Evolutionary conservation across 306 rosid species (phyloP).

Genomic region (Mimosa pudica): DNA sequence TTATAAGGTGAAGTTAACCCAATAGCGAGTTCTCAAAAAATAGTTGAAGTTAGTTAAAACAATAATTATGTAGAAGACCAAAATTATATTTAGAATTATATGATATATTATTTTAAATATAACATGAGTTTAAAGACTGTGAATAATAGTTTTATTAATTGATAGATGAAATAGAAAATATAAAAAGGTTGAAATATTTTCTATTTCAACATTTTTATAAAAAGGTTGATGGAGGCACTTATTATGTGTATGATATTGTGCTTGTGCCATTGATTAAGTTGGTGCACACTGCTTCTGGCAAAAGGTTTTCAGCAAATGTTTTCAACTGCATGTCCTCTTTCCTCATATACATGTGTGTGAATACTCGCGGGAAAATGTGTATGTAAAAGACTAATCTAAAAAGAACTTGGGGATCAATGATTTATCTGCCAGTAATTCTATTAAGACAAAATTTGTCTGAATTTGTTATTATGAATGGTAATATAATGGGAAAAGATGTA

Average conservation of each 20-base stretch:
- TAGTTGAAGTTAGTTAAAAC: no score
- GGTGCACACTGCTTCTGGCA: background rate
- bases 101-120: no score
- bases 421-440: background rate
- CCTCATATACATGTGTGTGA: background rate
- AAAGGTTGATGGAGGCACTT: no score
- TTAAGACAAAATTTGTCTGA: background rate
- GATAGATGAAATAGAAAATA: background rate
- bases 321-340: background rate
- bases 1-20: no score
- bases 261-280: background rate
- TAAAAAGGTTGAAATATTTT: background rate
- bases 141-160: no score
- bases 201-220: no score
- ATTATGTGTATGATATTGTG: background rate
- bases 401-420: background rate
- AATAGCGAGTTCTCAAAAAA: no score
- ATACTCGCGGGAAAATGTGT: background rate
- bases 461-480: background rate
- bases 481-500: background rate
- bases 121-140: no score
- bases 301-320: background rate
- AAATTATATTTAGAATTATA: no score
- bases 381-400: no score
- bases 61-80: no score